Conservation (phyloP, 345 rosid species). For the Ceriops decandra region DNA sequence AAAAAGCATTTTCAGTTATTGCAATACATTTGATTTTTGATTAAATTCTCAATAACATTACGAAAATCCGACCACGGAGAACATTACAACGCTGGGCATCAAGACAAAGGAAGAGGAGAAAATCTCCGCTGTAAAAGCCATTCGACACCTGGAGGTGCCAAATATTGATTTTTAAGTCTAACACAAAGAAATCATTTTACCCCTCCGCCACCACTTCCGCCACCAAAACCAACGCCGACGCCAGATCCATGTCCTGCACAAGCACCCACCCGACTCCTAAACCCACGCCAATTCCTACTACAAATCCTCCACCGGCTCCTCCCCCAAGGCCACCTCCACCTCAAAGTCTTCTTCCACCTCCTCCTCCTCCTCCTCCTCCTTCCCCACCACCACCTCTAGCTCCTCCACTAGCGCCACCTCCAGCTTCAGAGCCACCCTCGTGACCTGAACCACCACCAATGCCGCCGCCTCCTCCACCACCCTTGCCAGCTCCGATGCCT, state of each 20-base stretch:
- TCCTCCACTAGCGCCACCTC: slow-evolving; percentile 25
- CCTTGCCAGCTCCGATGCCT: slow-evolving; percentile 44
- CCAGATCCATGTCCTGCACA: not conserved
- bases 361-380: slow-evolving; percentile 41
- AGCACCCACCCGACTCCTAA: slow-evolving; percentile 2
- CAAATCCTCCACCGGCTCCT: not conserved
- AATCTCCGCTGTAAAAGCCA: not conserved
- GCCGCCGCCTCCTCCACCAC: slow-evolving; percentile 44
- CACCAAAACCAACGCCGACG: not conserved
- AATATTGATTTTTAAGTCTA: no score
- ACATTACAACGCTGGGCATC: not conserved
- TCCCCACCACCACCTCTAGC: slow-evolving; percentile 27
- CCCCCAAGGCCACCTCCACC: slow-evolving; percentile 41
- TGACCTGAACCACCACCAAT: slow-evolving; percentile 54
- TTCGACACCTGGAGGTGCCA: not conserved
- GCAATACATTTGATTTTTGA: not conserved
- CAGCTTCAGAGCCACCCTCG: slow-evolving; percentile 51
- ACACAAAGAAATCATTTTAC: not conserved
- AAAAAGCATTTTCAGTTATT: no score
- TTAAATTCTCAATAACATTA: not conserved
- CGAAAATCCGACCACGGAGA: no score
- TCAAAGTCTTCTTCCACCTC: slow-evolving; percentile 34
- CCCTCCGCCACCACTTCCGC: slow-evolving; percentile 1
- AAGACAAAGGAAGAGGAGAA: not conserved
- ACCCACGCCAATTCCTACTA: not conserved